phyloP scores from a whole-genome alignment of 768 basidiomycete species.

The Pholiota conissans region DNA sequence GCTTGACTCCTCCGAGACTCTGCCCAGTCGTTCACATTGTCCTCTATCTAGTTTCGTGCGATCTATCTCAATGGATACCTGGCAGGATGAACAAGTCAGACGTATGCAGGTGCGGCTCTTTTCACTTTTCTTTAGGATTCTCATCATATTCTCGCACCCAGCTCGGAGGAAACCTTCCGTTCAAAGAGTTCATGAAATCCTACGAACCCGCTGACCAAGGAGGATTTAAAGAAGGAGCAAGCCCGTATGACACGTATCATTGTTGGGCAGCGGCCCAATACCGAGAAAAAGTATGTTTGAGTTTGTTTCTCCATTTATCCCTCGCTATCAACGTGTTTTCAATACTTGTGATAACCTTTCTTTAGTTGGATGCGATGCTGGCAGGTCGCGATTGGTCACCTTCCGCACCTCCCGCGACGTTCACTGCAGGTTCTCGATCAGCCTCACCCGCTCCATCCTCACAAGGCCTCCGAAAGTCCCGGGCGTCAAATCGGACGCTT shows the following conservation, averaged over 20 bases:
- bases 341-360: not conserved
- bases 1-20: conserved; percentile 20
- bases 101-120: conserved; percentile 76
- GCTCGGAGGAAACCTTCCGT: conserved; percentile 88
- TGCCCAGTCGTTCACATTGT: conserved; percentile 20
- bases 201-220: conserved; percentile 68
- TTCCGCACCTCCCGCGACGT: conserved; percentile 62
- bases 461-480: conserved; percentile 86
- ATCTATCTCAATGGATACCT: conserved; percentile 95
- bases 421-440: conserved; percentile 36
- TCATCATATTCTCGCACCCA: conserved; percentile 27
- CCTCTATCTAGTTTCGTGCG: conserved; percentile 71
- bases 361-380: conserved; percentile 76
- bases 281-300: conserved; percentile 74
- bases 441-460: conserved; percentile 64
- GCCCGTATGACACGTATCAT: conserved; percentile 79
- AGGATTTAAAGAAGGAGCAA: conserved; percentile 65
- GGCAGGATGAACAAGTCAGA: conserved; percentile 85
- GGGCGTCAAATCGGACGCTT: conserved; percentile 61
- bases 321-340: conserved; percentile 11
- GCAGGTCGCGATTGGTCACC: conserved; percentile 80
- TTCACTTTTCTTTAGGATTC: not conserved
- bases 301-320: conserved; percentile 6
- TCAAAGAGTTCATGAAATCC: conserved; percentile 73
- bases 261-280: conserved; percentile 95